phyloP scores from a whole-genome alignment of 1,284 basidiomycete genomes.

The Ganoderma sinense region DNA sequence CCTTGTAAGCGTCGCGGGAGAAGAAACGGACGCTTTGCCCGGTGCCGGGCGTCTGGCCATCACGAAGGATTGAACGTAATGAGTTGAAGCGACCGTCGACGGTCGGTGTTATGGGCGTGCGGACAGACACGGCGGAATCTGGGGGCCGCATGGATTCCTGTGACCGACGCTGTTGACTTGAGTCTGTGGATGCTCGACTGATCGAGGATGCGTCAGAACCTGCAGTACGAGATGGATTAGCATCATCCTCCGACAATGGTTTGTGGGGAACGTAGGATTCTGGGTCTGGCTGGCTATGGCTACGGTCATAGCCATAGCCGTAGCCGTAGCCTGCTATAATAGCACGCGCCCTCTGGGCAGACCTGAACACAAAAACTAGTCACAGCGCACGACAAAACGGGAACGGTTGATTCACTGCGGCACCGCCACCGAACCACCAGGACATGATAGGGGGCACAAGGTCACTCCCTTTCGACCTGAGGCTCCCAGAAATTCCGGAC shows the following conservation, averaged over 20 bases:
- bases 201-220: constrained; percentile 55
- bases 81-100: constrained; percentile 46
- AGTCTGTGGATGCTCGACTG: constrained; percentile 45
- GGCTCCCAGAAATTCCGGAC: too few relatives aligned
- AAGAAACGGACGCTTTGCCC: constrained; percentile 80
- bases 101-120: constrained; percentile 37
- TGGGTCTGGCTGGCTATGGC: too few relatives aligned
- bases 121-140: constrained; percentile 28
- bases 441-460: too few relatives aligned
- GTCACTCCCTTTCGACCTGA: too few relatives aligned
- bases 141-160: constrained; percentile 33
- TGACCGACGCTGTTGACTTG: constrained; percentile 31
- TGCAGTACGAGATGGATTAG: constrained; percentile 29
- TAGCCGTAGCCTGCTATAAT: too few relatives aligned
- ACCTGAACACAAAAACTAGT: too few relatives aligned
- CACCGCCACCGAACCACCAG: too few relatives aligned
- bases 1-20: constrained; percentile 68
- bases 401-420: too few relatives aligned
- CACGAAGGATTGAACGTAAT: constrained; percentile 73
- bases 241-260: background rate
- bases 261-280: too few relatives aligned
- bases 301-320: too few relatives aligned
- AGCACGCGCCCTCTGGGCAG: too few relatives aligned
- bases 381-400: too few relatives aligned
- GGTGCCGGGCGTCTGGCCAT: constrained; percentile 74